Conservation (phyloP, 805 yeast genomes). For the Kodamaea laetipori region DNA sequence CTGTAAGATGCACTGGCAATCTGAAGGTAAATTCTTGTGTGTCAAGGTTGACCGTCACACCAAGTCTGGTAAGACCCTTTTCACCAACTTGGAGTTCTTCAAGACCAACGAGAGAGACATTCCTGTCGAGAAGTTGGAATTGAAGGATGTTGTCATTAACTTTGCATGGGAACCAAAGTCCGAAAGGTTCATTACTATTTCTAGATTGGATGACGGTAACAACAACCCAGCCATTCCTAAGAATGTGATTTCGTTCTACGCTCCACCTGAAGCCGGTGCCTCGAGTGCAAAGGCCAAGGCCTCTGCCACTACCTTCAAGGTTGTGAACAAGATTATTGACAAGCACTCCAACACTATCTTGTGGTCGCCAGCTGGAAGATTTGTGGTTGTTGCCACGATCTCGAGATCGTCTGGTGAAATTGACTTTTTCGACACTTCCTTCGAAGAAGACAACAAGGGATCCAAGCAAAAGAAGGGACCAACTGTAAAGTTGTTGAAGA, state of each 20-base stretch:
- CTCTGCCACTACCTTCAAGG: conserved; percentile 54
- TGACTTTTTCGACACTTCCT: conserved; percentile 85
- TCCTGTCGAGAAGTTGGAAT: conserved; percentile 92
- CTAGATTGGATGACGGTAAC: conserved; percentile 63
- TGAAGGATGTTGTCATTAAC: conserved; percentile 82
- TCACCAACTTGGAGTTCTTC: conserved; percentile 91
- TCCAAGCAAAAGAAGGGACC: conserved; percentile 48
- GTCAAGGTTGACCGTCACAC: conserved; percentile 97
- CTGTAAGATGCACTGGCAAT: conserved; percentile 93
- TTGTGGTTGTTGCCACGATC: conserved; percentile 57
- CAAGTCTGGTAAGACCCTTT: conserved; percentile 87
- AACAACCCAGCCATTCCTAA: conserved; percentile 65
- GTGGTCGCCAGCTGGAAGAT: conserved; percentile 95
- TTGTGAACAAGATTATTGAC: conserved; percentile 57
- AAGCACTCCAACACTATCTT: conserved; percentile 70
- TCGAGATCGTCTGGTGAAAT: conserved; percentile 59
- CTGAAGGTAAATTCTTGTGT: conserved; percentile 77
- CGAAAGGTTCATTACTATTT: conserved; percentile 80
- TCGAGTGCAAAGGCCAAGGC: conserved; percentile 46
- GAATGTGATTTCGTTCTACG: conserved; percentile 76
- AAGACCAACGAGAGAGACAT: conserved; percentile 83
- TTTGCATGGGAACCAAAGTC: conserved; percentile 97
- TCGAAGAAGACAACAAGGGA: conserved; percentile 62
- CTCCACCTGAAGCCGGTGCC: conserved; percentile 59
- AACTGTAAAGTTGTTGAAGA: conserved; percentile 56